Evolutionary conservation across 257 asterid genomes (phyloP), one percentile per base, ranked within the genome.

Genomic region (Henckelia pumila): DNA sequence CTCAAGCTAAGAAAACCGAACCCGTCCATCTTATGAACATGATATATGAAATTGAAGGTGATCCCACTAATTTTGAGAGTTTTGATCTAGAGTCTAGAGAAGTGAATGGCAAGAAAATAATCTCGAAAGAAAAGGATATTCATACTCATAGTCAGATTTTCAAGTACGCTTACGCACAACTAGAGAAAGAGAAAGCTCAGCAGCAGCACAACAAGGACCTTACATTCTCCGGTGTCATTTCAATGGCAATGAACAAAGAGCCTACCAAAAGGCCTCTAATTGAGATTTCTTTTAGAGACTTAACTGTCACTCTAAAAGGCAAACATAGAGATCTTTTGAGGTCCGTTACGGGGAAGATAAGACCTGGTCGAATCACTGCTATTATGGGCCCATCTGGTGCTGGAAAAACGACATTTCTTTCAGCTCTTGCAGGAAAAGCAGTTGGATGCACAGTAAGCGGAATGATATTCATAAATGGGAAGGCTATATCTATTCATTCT

Each of bases 311-410:
- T 62, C 73, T 84, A 35, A 84, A 84, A 73, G 90, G 87, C 26
- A 84, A 82, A 47, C 83, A 71, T 75, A 84, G 76, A 32, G 75
- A 47, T 29, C 77, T 84, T 32, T 71, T 84, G 76, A 76, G 80
- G 75, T 80, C 76, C 14, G 79, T 84, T 47, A 84, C 80, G 11
- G 90, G 90, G 66, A 79, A 67, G 81, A 66, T 84, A 71, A 78
- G 70, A 66, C 90, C 90, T 6, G 85, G 90, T 30, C 85, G 84
- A n/a, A 78, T 82, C 35, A 75, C 84, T 14, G 80, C 90, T 61
- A 75, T 80, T 62, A 84, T 84, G 90, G 90, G 90, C 5, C 90
- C 90, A 6, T 84, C 90, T 0, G 90, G 90, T 57, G 90, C 90
- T 62, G 90, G 89, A 53, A 84, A 84, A 64, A 84, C 90, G 0